Percentiles rank a stretch among this genome's conserved stretches.
Conservation (phyloP, 164 flowering plant species). For the Chimonanthus praecox region DNA sequence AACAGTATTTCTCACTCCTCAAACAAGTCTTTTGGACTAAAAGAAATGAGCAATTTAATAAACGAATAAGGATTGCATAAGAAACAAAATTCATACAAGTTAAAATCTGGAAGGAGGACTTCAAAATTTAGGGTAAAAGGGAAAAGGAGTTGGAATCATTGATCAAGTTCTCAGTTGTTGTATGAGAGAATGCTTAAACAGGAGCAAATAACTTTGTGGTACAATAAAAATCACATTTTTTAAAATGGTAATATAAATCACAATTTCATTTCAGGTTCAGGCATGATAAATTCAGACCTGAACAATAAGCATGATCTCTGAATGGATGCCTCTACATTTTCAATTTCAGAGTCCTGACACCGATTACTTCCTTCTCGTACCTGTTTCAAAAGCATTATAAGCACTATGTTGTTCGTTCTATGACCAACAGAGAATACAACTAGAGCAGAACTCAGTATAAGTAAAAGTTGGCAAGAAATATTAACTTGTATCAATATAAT, state of each 20-base stretch:
- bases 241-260: no score
- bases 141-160: not conserved
- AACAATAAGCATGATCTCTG: slow-evolving; percentile 89
- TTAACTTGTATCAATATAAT: not conserved
- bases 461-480: not conserved
- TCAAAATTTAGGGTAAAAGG: not conserved
- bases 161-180: not conserved
- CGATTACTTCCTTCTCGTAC: slow-evolving; percentile 83
- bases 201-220: not conserved
- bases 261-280: not conserved
- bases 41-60: not conserved
- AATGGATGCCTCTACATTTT: slow-evolving; percentile 32
- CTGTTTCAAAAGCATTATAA: slow-evolving; percentile 26
- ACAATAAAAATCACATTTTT: not conserved
- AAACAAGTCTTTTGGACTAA: not conserved
- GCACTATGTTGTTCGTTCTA: not conserved
- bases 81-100: not conserved
- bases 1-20: not conserved
- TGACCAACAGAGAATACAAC: not conserved
- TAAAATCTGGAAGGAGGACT: not conserved
- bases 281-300: slow-evolving; percentile 47
- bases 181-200: not conserved
- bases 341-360: slow-evolving; percentile 25
- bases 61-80: not conserved
- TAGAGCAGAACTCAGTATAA: not conserved